phyloP scores from a whole-genome alignment of 768 basidiomycete species.

The Calocybe indica region DNA sequence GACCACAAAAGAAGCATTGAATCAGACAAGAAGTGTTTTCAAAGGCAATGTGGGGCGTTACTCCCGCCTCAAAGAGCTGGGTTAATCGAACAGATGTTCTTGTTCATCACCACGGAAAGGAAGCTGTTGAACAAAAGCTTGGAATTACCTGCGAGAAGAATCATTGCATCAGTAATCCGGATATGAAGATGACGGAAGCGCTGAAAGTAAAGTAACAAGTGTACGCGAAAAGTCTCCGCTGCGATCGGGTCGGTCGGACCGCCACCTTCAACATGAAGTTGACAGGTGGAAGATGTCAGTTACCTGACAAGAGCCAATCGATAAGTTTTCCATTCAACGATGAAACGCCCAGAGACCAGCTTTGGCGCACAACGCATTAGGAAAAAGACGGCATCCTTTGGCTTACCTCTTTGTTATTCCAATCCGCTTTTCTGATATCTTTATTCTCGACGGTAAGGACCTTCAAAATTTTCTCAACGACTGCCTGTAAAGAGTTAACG shows the following conservation, averaged over 20 bases:
- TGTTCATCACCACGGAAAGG: constrained; percentile 48
- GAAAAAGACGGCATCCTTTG: not conserved
- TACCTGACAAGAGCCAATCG: too few species aligned
- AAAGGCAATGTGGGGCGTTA: constrained; percentile 66
- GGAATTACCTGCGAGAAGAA: constrained; percentile 15
- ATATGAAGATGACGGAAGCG: too few species aligned
- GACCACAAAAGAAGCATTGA: constrained; percentile 2
- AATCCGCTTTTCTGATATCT: constrained; percentile 90
- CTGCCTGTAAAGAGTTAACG: constrained; percentile 44
- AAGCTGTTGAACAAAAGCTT: not conserved
- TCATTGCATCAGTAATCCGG: too few species aligned
- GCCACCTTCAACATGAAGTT: too few species aligned
- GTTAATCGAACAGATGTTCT: constrained; percentile 76
- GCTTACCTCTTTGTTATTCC: constrained; percentile 95
- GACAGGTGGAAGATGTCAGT: too few species aligned
- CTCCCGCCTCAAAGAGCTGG: constrained; percentile 87
- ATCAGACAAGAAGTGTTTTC: constrained; percentile 47
- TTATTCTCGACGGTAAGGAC: constrained; percentile 72
- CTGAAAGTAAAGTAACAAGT: too few species aligned
- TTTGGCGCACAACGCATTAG: not conserved
- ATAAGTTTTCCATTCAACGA: too few species aligned
- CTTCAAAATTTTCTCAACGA: constrained; percentile 80
- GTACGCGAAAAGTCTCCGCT: too few species aligned
- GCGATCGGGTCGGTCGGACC: too few species aligned
- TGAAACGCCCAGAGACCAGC: too few species aligned